Conservation (phyloP, 2,329 filamentous ascomycete species). For the Cryphonectria nitschkei region DNA sequence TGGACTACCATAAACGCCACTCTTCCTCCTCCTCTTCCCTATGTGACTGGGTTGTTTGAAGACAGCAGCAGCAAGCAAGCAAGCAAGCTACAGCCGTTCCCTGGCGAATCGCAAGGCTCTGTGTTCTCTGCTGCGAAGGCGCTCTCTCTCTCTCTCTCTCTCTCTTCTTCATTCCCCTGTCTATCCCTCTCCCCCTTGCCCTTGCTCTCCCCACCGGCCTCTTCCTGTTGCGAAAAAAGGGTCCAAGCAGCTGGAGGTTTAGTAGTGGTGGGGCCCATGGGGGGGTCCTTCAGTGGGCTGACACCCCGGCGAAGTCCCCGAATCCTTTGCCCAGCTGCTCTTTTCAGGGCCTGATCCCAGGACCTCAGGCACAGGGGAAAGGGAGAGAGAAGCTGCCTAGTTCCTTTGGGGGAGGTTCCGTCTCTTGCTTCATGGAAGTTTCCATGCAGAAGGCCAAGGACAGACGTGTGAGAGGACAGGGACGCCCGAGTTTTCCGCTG, state of each 20-base stretch:
- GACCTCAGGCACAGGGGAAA: neutral
- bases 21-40: no score
- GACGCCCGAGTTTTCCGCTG: neutral
- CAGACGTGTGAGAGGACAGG: neutral
- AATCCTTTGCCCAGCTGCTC: neutral
- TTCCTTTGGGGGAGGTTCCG: neutral
- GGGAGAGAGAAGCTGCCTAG: neutral
- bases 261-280: neutral
- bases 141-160: neutral
- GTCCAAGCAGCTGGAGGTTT: neutral
- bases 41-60: no score
- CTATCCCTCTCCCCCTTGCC: neutral
- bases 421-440: neutral
- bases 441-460: neutral
- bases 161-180: no score
- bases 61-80: neutral
- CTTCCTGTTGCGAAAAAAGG: neutral
- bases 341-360: neutral
- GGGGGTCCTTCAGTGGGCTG: neutral
- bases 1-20: neutral
- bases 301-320: constrained; percentile 1
- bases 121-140: neutral
- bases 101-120: neutral
- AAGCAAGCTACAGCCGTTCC: neutral
- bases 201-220: neutral